phyloP scores from a whole-genome alignment of 202 grass and related monocot genomes.

The Cymbopogon flexuosus region DNA sequence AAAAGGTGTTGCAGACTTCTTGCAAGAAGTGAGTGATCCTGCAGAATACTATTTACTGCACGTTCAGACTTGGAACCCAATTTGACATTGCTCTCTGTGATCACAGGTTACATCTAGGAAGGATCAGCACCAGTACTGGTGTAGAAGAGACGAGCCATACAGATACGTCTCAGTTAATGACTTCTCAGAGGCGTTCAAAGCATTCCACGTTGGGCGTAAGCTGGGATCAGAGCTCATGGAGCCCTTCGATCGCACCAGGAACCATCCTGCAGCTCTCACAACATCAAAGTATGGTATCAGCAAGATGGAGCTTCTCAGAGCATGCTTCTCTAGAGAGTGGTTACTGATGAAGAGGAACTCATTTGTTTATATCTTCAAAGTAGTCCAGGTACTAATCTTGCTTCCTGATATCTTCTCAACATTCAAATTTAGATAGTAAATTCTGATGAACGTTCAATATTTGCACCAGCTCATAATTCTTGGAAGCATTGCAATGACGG shows the following conservation, averaged over 20 bases:
- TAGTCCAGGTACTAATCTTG: slow-evolving; percentile 56
- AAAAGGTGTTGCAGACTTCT: slow-evolving; percentile 92
- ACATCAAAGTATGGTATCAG: slow-evolving; percentile 77
- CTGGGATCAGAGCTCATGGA: slow-evolving; percentile 48
- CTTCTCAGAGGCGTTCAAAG: slow-evolving; percentile 68
- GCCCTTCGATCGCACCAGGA: slow-evolving; percentile 62
- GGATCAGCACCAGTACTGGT: slow-evolving; percentile 95
- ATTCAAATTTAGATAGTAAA: neutral
- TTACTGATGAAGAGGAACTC: slow-evolving; percentile 95
- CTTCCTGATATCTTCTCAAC: slow-evolving; percentile 10
- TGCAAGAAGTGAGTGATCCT: slow-evolving; percentile 74
- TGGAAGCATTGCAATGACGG: slow-evolving; percentile 83
- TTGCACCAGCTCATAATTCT: slow-evolving; percentile 87
- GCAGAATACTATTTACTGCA: neutral
- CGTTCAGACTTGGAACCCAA: slow-evolving; percentile 11
- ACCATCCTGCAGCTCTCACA: slow-evolving; percentile 90
- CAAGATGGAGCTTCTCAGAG: slow-evolving; percentile 71
- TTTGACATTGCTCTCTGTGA: slow-evolving; percentile 31
- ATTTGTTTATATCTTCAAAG: slow-evolving; percentile 96
- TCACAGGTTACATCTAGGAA: slow-evolving; percentile 87
- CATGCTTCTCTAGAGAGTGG: slow-evolving; percentile 86
- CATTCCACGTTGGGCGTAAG: slow-evolving; percentile 71
- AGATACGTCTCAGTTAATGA: slow-evolving; percentile 74
- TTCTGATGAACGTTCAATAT: slow-evolving; percentile 1
- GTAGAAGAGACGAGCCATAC: slow-evolving; percentile 42